Conservation (phyloP, 2,329 filamentous ascomycete genomes). For the Fusarium annulatum region DNA sequence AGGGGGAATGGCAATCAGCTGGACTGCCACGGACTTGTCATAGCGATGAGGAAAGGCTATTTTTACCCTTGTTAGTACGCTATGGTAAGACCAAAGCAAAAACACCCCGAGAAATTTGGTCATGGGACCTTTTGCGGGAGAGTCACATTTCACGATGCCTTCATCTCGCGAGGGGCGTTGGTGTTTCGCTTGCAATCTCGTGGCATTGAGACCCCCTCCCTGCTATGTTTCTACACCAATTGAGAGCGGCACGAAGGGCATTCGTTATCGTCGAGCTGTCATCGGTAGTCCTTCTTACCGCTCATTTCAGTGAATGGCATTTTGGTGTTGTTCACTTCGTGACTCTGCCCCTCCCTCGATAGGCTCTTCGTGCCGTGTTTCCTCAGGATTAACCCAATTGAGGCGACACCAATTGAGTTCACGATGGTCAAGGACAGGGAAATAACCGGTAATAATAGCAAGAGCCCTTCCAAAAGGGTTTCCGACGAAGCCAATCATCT, state of each 20-base stretch:
- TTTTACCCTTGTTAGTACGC: neutral
- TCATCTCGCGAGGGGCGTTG: slow-evolving; percentile 3
- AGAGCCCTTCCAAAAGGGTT: neutral
- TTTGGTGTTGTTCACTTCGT: neutral
- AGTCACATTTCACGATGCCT: slow-evolving; percentile 30
- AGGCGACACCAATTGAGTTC: slow-evolving; percentile 4
- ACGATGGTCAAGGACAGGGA: neutral
- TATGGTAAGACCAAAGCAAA: neutral
- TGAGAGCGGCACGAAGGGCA: neutral
- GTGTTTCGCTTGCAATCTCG: neutral
- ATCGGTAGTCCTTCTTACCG: neutral
- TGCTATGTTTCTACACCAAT: neutral
- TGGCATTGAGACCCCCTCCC: neutral
- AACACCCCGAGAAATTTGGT: slow-evolving; percentile 17
- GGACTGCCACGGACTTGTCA: neutral
- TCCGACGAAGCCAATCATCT: neutral
- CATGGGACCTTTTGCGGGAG: slow-evolving; percentile 29
- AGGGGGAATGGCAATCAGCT: slow-evolving; percentile 15
- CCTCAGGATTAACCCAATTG: neutral
- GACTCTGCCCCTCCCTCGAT: neutral
- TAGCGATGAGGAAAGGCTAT: neutral
- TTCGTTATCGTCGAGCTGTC: neutral
- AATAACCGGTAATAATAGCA: slow-evolving; percentile 4
- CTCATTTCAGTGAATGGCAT: neutral
- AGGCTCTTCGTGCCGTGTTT: neutral